Base-by-base conservation (phyloP, 2,329 filamentous ascomycete genomes). In the Verticillium tricorpus region DNA sequence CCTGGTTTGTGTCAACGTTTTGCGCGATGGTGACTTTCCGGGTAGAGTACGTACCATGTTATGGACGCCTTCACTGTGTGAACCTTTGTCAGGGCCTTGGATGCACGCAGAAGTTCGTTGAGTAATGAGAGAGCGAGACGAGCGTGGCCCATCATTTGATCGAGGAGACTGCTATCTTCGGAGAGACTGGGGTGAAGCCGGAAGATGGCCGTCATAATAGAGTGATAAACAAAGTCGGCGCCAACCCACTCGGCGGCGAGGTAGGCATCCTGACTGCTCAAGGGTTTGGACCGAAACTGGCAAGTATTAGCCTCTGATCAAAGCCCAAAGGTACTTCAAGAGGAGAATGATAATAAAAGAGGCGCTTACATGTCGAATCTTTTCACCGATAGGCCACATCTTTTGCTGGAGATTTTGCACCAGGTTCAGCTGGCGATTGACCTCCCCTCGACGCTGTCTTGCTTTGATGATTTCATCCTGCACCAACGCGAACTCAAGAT, bases 331-430 rank as follows among this genome's bases (percentile, higher is more conserved):
- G 39, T 1, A 6, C 39, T 19, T n/a, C 8, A 40, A 28, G 6
- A 6, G 5, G 25, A 11, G 8, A 9, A 28, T 8, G n/a, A 7
- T 25, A 15, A 8, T 22, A 15, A 2, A 14, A 12, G 12, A 25
- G n/a, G 12, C 5, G 28, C n/a, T n/a, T 34, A 58, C 57, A 28
- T 58, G 57, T 28, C 57, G 57, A 22, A 58, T 58, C 57, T 58
- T 58, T 28, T 58, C 57, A 15, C 57, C 37, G 7, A 58, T 50
- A 25, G 40, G 57, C 57, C 57, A 58, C 57, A 58, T 58, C 28
- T 58, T 58, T 28, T 58, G 57, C 57, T 58, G 57, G 14, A 58
- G 22, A 5, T 12, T 58, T 34, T 58, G 40, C 37, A 58, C 57
- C 15, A 58, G 25, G 32, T 58, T 39, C 37, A 58, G 37, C 57